Conservation (phyloP, 305 asterid species). For the Fraxinus greggii region DNA sequence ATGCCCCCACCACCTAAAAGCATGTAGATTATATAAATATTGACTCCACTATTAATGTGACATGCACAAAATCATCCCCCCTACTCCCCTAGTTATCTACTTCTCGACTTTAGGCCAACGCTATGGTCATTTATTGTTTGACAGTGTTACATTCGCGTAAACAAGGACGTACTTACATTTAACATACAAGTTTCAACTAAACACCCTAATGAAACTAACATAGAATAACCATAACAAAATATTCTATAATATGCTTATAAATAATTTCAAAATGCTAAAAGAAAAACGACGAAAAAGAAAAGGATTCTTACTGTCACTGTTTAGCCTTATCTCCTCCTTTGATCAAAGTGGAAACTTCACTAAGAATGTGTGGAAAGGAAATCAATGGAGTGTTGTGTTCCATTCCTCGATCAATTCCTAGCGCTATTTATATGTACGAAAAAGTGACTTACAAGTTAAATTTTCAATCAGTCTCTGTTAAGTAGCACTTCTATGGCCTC, state of each 20-base stretch:
- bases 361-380: background rate
- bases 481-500: background rate
- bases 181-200: background rate
- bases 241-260: background rate
- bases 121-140: background rate
- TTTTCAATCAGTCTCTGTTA: background rate
- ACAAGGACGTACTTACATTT: background rate
- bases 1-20: background rate
- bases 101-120: background rate
- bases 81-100: background rate
- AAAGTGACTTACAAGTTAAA: background rate
- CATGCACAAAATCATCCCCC: background rate
- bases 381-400: background rate
- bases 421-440: background rate
- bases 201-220: background rate
- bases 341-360: background rate
- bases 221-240: background rate
- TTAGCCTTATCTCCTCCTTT: background rate
- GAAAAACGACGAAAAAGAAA: background rate
- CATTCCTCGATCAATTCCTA: background rate
- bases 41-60: background rate
- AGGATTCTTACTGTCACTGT: background rate
- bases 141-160: background rate
- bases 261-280: background rate
- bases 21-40: background rate